Evolutionary conservation across 768 basidiomycete genomes (phyloP).

Genomic region (Leccinum variicolor): DNA sequence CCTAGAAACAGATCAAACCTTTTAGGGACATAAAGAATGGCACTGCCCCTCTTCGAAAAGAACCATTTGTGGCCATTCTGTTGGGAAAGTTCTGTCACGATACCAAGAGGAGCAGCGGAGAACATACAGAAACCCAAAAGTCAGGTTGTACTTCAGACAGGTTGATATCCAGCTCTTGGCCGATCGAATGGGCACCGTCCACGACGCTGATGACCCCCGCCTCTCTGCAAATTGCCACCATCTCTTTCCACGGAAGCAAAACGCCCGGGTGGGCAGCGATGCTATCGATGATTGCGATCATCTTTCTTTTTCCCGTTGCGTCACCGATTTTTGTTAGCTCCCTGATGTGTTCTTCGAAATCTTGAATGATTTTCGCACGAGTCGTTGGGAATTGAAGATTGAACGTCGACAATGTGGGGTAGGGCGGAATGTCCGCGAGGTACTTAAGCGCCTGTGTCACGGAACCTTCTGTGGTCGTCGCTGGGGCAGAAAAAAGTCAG

Average conservation of each 20-base stretch:
- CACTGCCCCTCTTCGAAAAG: constrained; percentile 61
- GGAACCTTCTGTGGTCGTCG: constrained; percentile 56
- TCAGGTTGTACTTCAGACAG: constrained; percentile 59
- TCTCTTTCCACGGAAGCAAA: constrained; percentile 65
- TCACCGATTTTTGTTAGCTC: constrained; percentile 24
- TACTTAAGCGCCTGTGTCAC: constrained; percentile 31
- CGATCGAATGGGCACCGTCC: constrained; percentile 40
- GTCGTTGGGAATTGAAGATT: constrained; percentile 53
- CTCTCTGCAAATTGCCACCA: constrained; percentile 61
- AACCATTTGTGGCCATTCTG: constrained; percentile 90
- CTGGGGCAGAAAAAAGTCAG: constrained; percentile 28
- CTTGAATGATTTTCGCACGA: constrained; percentile 51
- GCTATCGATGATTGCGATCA: constrained; percentile 68
- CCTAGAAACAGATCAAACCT: constrained; percentile 38
- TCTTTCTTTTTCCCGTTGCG: constrained; percentile 36
- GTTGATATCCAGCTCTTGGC: constrained; percentile 58
- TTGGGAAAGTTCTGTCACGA: neutral
- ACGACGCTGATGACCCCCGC: constrained; percentile 63
- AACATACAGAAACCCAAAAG: constrained; percentile 72
- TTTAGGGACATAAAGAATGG: constrained; percentile 71
- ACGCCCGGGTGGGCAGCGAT: constrained; percentile 63
- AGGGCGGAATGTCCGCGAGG: too few species aligned
- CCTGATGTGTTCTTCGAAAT: constrained; percentile 41
- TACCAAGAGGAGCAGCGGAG: neutral
- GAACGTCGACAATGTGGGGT: constrained; percentile 26